phyloP scores from a whole-genome alignment of 257 asterid genomes.

The Lycium barbarum region DNA sequence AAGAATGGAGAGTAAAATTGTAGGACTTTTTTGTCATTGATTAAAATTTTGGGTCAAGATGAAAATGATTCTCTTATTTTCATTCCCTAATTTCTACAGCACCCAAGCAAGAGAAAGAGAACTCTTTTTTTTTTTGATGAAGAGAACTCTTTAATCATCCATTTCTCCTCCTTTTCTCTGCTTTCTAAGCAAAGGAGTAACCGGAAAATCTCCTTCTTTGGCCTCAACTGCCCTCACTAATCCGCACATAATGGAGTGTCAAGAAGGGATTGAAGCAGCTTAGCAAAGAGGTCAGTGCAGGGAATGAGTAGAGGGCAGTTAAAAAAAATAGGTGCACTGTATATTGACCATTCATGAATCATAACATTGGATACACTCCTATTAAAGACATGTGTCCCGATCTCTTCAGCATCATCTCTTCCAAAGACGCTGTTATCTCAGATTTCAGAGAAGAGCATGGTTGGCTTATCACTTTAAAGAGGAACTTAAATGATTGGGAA shows the following conservation, averaged over 20 bases:
- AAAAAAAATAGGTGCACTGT: not conserved
- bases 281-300: not conserved
- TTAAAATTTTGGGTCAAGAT: conserved; percentile 1
- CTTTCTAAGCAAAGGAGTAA: conserved; percentile 9
- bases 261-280: conserved; percentile 6
- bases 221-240: not conserved
- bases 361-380: not conserved
- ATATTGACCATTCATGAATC: conserved; percentile 4
- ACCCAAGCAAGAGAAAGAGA: not conserved
- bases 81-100: not conserved
- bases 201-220: not conserved
- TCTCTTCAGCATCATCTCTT: conserved; percentile 22
- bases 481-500: not conserved
- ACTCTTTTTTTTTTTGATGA: no score
- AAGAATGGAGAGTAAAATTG: not conserved
- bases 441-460: not conserved
- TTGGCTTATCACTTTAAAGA: not conserved
- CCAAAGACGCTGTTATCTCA: not conserved
- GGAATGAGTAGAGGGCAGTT: not conserved
- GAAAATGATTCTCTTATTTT: not conserved
- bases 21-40: not conserved
- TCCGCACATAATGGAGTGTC: not conserved
- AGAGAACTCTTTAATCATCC: not conserved
- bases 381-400: not conserved
- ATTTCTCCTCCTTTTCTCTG: not conserved